Base-by-base conservation (phyloP, 805 yeast genomes). In the Metschnikowia vanudenii region DNA sequence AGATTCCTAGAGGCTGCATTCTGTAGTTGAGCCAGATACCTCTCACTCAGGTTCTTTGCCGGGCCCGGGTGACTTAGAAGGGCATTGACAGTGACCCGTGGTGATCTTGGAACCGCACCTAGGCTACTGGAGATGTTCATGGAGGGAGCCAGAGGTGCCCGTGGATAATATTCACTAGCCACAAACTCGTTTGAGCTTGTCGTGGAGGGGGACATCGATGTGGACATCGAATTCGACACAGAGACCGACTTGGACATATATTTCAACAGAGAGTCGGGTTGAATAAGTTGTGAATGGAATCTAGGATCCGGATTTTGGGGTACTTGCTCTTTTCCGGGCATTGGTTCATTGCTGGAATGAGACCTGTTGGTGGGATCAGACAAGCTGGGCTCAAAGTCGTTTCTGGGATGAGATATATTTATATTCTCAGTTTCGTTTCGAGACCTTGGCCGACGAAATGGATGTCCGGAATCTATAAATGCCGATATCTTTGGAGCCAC, bases 151-250 rank as follows among this genome's bases (percentile, higher is more conserved):
- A 28, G 39, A 18, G 12, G 2, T 7, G 8, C 35, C 9, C 41
- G 17, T 11, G 41, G 35, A n/a, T 26, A 26, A 16, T 19, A 42
- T 14, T 35, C 47, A 30, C 37, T 46, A 22, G 50, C 16, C 18
- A 46, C 52, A 37, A 49, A 45, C 14, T 46, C 45, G 18, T 46
- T 22, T 2, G 45, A 28, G 30, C 49, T 43, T 11, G 39, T 19
- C 34, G 26, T 28, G 30, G 43, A 31, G 3, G 44, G 24, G 8
- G 24, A 22, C 24, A 22, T 22, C 4, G 43, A 31, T 3, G 44
- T 34, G 24, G 24, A 22, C 24, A 22, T 22, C 4, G 24, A 22
- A 22, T 4, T 22, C 4, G 24, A 8, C 24, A 22, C 8, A 22
- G 24, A 22, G 4, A 22, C 24, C 4, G 28, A 16, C 16, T n/a